These are phyloP conservation scores for Bertia moriformis DNA, from an alignment of 2,329 filamentous ascomycete species.

Conservation along the genomic window DNA sequence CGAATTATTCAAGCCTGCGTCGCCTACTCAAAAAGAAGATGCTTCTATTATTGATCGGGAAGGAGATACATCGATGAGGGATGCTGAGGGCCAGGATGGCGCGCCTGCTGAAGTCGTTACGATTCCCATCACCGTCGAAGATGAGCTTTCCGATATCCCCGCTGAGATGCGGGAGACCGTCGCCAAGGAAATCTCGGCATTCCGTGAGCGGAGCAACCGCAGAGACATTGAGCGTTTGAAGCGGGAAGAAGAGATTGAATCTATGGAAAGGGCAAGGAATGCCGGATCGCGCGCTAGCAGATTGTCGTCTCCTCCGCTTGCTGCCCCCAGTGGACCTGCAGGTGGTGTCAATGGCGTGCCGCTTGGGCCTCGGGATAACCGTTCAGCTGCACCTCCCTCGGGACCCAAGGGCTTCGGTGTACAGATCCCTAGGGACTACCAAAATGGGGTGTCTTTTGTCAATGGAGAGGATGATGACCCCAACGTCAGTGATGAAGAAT, in stretches of 20 bases:
- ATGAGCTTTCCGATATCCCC: conserved; percentile 89
- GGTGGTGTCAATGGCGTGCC: conserved; percentile 55
- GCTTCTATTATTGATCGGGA: conserved; percentile 38
- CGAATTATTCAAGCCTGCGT: conserved; percentile 56
- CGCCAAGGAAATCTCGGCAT: conserved; percentile 82
- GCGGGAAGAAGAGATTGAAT: conserved; percentile 84
- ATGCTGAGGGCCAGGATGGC: conserved; percentile 32
- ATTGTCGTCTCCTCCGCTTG: conserved; percentile 56
- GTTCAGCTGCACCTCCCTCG: conserved; percentile 61
- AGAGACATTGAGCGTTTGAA: conserved; percentile 77
- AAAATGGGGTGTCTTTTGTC: conserved; percentile 69
- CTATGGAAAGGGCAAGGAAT: conserved; percentile 64
- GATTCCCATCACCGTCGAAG: conserved; percentile 74
- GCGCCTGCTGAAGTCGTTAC: conserved; percentile 73
- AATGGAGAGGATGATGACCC: conserved; percentile 84
- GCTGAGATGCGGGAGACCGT: conserved; percentile 93
- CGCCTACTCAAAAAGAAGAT: conserved; percentile 21
- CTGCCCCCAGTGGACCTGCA: conserved; percentile 9
- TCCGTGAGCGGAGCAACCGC: conserved; percentile 78
- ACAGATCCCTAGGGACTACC: conserved; percentile 12
- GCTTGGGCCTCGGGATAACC: conserved; percentile 45
- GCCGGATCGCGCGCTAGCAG: conserved; percentile 47
- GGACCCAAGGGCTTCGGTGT: conserved; percentile 27
- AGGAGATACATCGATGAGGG: conserved; percentile 58
- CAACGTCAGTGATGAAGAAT: conserved; percentile 73